A percentile compares a stretch with the other conserved stretches of the same genome.
phyloP scores from a whole-genome alignment of 371 early-diverging fungal species.

The Haplosporangium sp. region DNA sequence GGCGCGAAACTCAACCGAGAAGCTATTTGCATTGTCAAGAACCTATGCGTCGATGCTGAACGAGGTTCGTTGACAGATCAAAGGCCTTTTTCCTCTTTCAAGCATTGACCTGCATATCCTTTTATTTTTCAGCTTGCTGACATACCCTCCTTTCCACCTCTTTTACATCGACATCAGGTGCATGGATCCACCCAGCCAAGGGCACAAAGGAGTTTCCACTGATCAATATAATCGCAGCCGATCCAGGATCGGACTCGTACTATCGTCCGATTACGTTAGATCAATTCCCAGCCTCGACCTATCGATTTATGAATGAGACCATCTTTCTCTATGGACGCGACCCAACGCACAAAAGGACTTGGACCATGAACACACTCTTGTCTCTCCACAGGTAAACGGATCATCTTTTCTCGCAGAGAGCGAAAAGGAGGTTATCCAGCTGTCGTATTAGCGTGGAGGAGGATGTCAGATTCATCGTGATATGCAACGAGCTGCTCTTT shows the following conservation, averaged over 20 bases:
- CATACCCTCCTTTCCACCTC: background rate
- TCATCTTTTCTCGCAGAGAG: background rate
- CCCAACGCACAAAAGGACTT: slow-evolving; percentile 27
- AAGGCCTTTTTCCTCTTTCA: background rate
- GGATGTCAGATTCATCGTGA: too few species aligned
- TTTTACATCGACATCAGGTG: slow-evolving; percentile 16
- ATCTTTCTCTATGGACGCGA: slow-evolving; percentile 47
- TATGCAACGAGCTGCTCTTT: too few species aligned
- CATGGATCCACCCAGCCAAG: slow-evolving; percentile 33
- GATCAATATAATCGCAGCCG: slow-evolving; percentile 45
- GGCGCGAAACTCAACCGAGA: slow-evolving; percentile 36
- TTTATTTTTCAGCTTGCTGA: background rate
- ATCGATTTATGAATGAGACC: slow-evolving; percentile 49
- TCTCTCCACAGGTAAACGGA: slow-evolving; percentile 49
- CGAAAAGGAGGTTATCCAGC: too few species aligned
- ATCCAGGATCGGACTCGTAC: slow-evolving; percentile 47
- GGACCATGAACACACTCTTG: slow-evolving; percentile 50
- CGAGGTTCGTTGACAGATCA: slow-evolving; percentile 25
- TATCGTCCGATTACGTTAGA: slow-evolving; percentile 35
- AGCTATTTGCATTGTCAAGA: slow-evolving; percentile 35
- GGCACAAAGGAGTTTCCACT: slow-evolving; percentile 28
- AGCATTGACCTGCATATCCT: background rate
- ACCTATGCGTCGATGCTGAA: slow-evolving; percentile 51
- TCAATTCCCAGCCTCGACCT: slow-evolving; percentile 31
- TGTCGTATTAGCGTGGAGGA: too few species aligned